A percentile compares a stretch with the other conserved stretches of the same genome.
Evolutionary conservation across 176 grass and related monocot species (phyloP).

Genomic region (barley (Hordeum vulgare)): MorexV3_pseudomolecules_assembly NC_058522.1:425903921-425904420

Average conservation of each 20-base stretch:
- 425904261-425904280: too few species aligned
- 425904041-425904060: not conserved
- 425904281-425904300: too few species aligned
- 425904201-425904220: not conserved
- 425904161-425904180: not conserved
- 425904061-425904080: too few species aligned
- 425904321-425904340: too few species aligned
- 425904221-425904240: conserved; percentile 11
- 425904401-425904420: too few species aligned
- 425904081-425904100: not conserved
- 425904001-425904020: conserved; percentile 2
- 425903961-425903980: not conserved
- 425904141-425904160: not conserved
- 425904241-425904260: conserved; percentile 8
- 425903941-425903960: not conserved
- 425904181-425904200: not conserved
- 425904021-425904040: not conserved
- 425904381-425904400: too few species aligned
- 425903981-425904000: not conserved
- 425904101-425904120: not conserved
- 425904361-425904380: too few species aligned
- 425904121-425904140: not conserved
- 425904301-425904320: too few species aligned
- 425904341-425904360: too few species aligned
- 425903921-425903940: conserved; percentile 7